Conservation (phyloP, 305 asterid genomes). For the Solanum hybrid region DNA sequence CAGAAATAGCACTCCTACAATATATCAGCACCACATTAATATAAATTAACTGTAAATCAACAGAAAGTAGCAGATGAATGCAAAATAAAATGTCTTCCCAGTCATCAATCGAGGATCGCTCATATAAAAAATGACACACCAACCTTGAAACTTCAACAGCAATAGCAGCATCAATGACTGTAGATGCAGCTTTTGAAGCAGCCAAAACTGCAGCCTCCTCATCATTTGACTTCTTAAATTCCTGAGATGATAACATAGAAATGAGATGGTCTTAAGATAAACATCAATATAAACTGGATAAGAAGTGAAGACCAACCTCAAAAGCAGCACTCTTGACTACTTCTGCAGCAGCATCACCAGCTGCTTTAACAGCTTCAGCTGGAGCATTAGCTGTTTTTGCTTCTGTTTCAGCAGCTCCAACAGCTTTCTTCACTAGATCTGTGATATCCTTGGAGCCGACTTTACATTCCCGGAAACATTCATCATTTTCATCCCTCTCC, state of each 20-base stretch:
- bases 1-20: slow-evolving; percentile 44
- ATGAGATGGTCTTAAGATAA: neutral
- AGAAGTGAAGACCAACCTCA: slow-evolving; percentile 52
- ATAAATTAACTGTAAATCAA: neutral
- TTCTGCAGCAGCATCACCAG: slow-evolving; percentile 99
- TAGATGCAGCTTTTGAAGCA: slow-evolving; percentile 86
- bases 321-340: slow-evolving; percentile 86
- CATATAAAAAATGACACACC: slow-evolving; percentile 16
- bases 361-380: slow-evolving; percentile 72
- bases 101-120: neutral
- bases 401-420: slow-evolving; percentile 95
- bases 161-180: slow-evolving; percentile 85
- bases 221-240: slow-evolving; percentile 61
- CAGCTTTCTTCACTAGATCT: slow-evolving; percentile 79
- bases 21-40: slow-evolving; percentile 5
- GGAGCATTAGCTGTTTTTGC: slow-evolving; percentile 95
- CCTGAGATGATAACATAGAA: slow-evolving; percentile 33
- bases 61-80: neutral
- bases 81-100: neutral
- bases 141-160: slow-evolving; percentile 72
- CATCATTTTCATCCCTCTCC: slow-evolving; percentile 84
- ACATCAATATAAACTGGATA: slow-evolving; percentile 9
- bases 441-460: slow-evolving; percentile 75
- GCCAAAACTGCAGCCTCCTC: slow-evolving; percentile 87
- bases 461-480: slow-evolving; percentile 80